phyloP scores from a whole-genome alignment of 1,284 basidiomycete species.

The Pascua guehoae region DNA sequence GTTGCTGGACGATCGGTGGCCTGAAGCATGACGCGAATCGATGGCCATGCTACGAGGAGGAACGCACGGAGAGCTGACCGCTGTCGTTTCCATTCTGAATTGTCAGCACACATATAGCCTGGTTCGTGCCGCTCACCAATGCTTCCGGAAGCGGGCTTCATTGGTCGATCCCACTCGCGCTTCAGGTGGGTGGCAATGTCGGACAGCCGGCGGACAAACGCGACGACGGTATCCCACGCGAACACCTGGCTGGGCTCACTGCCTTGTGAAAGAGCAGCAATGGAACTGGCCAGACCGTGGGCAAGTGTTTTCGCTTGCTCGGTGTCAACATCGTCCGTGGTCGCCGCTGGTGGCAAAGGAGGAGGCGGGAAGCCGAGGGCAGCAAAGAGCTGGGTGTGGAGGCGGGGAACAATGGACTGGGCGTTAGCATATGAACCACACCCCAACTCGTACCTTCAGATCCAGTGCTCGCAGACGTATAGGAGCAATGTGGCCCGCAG shows the following conservation, averaged over 20 bases:
- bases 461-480: slow-evolving; percentile 22
- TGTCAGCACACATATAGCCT: neutral
- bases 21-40: slow-evolving; percentile 21
- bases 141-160: slow-evolving; percentile 1
- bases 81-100: slow-evolving; percentile 20
- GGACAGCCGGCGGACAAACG: slow-evolving; percentile 19
- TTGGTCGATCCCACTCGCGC: slow-evolving; percentile 4
- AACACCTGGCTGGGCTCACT: slow-evolving; percentile 11
- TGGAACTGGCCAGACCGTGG: slow-evolving; percentile 15
- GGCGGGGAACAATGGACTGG: slow-evolving; percentile 5
- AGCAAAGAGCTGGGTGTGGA: slow-evolving; percentile 8
- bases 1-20: slow-evolving; percentile 4
- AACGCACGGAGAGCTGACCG: slow-evolving; percentile 26
- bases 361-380: slow-evolving; percentile 7
- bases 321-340: neutral
- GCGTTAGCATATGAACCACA: neutral
- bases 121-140: neutral
- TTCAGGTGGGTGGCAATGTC: slow-evolving; percentile 6
- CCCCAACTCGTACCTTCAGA: slow-evolving; percentile 13
- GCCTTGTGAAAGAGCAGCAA: slow-evolving; percentile 21
- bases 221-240: slow-evolving; percentile 19
- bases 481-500: slow-evolving; percentile 14
- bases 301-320: slow-evolving; percentile 5
- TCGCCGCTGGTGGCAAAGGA: neutral
- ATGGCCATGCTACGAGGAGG: slow-evolving; percentile 18